Evolutionary conservation across 2,329 filamentous ascomycete species (phyloP), one percentile per base, ranked within the genome.

Genomic region (Aspergillus cejpii): DNA sequence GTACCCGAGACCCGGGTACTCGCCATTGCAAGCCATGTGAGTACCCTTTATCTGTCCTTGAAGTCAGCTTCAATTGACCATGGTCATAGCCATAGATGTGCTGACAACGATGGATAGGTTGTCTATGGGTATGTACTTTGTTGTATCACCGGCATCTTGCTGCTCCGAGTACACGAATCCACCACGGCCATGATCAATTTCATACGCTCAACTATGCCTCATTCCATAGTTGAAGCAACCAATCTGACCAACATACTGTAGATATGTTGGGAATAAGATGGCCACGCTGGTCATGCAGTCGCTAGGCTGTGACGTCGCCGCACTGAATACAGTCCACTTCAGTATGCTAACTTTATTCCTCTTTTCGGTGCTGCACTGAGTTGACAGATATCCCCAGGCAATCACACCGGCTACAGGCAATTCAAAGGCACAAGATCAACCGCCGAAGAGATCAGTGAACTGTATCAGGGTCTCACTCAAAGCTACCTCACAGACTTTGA

Each of bases 191-290:
- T n/a, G n/a, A n/a, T n/a, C n/a, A n/a, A n/a, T n/a, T n/a, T n/a
- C n/a, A n/a, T n/a, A n/a, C n/a, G n/a, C n/a, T n/a, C n/a, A n/a
- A n/a, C n/a, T n/a, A n/a, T n/a, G n/a, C n/a, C n/a, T n/a, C n/a
- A n/a, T n/a, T n/a, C n/a, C n/a, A n/a, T n/a, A n/a, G n/a, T n/a
- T n/a, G 26, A 29, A 31, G 23, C 31, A 37, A 15, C 51, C 54
- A 34, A 55, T 40, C 43, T 15, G 34, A 41, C 31, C 65, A n/a
- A n/a, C n/a, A n/a, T n/a, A n/a, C n/a, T n/a, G n/a, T n/a, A 95
- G 92, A 64, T 91, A 96, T 77, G 92, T 98, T 55, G 92, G 92
- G 41, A 98, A 98, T 67, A 95, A 91, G 60, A 95, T 98, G 75
- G 90, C 90, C 33, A 89, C 89, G 1, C 94, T 95, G 62, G 87